Evolutionary conservation across 768 basidiomycete species (phyloP).

Genomic region (Auriscalpium vulgare): DNA sequence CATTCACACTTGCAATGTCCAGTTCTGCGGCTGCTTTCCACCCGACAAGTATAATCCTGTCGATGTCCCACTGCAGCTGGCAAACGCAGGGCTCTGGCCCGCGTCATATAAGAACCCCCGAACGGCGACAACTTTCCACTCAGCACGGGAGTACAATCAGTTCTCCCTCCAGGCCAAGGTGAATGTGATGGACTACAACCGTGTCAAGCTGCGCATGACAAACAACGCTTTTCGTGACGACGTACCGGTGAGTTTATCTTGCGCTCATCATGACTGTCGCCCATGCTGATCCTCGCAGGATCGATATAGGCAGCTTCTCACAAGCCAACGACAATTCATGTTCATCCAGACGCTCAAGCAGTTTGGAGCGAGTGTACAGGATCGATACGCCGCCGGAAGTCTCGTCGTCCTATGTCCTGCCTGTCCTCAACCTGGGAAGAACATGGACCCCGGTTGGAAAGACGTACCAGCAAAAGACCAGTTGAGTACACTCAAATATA

Average conservation of each 20-base stretch:
- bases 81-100: neutral
- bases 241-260: neutral
- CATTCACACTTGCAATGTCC: neutral
- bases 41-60: neutral
- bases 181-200: neutral
- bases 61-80: neutral
- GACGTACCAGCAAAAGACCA: neutral
- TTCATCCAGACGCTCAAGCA: neutral
- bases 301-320: neutral
- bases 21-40: neutral
- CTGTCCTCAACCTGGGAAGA: neutral
- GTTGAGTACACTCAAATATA: neutral
- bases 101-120: neutral
- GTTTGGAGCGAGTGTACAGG: neutral
- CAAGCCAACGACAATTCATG: neutral
- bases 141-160: neutral
- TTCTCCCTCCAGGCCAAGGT: neutral
- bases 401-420: neutral
- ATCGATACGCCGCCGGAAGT: neutral
- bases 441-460: neutral
- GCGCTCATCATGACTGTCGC: neutral
- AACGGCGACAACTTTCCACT: neutral
- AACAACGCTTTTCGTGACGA: neutral
- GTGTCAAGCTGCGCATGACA: neutral
- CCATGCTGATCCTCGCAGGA: neutral